Evolutionary conservation across 2,329 filamentous ascomycete genomes (phyloP).

Genomic region (Calycina marina): DNA sequence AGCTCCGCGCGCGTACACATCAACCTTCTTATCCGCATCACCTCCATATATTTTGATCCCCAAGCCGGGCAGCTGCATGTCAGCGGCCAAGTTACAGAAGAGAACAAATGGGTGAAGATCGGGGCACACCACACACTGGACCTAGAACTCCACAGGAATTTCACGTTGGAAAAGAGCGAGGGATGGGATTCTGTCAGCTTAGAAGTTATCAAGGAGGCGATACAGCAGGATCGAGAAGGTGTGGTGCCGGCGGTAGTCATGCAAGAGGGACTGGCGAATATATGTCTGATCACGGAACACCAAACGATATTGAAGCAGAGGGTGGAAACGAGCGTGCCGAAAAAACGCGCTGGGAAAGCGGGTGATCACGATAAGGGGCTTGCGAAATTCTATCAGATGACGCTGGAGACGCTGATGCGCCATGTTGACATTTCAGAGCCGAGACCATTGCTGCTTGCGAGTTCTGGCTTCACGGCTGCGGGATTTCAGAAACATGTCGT

Average conservation of each 20-base stretch:
- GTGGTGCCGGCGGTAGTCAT: constrained; percentile 84
- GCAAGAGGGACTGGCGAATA: constrained; percentile 75
- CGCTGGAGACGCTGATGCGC: constrained; percentile 58
- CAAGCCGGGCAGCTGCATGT: constrained; percentile 55
- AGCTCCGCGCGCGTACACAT: constrained; percentile 49
- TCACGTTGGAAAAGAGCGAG: constrained; percentile 70
- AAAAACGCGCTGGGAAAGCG: constrained; percentile 46
- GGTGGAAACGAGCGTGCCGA: constrained; percentile 51
- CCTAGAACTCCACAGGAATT: constrained; percentile 74
- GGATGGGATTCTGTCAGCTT: constrained; percentile 87
- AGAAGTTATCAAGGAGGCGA: constrained; percentile 62
- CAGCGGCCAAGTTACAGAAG: constrained; percentile 46
- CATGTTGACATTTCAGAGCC: constrained; percentile 60
- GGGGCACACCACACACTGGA: constrained; percentile 62
- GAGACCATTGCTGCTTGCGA: constrained; percentile 68
- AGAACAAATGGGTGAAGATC: constrained; percentile 53
- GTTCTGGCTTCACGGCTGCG: constrained; percentile 73
- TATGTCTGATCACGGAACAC: constrained; percentile 69
- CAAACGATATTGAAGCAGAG: constrained; percentile 61
- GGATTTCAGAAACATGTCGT: constrained; percentile 68
- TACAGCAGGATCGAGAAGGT: constrained; percentile 64
- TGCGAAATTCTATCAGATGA: constrained; percentile 64
- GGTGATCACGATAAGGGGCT: constrained; percentile 57
- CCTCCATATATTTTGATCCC: constrained; percentile 53
- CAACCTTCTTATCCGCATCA: constrained; percentile 50